Evolutionary conservation across 1,284 basidiomycete genomes (phyloP), one percentile per base, ranked within the genome.

Genomic region (Ustilago esculenta): DNA sequence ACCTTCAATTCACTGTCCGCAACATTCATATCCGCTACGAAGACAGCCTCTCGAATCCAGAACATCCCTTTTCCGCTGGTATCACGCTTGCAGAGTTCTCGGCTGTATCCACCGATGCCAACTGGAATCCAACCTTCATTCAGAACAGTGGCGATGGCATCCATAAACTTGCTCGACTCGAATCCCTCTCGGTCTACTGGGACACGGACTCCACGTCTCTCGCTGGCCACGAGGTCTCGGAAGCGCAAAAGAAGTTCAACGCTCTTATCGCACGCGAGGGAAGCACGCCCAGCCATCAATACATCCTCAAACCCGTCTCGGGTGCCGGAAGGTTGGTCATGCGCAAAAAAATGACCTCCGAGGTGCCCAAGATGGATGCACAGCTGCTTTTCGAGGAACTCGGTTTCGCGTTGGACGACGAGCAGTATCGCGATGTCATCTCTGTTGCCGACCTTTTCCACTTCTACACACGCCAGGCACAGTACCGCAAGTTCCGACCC

Each of bases 361-460:
- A 77, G 84, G 89, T 59, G 45, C 77, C 75, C 89, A 90, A 90
- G 56, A 92, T 92, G 72, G 94, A 98, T 76, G 88, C 92, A 1
- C 89, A 94, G 77, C 86, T 98, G 24, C 85, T 91, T 17, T 98
- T 99, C 81, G 90, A 97, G 75, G 92, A 98, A 83, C 94, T 99
- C 51, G 94, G 91, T 6, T 89, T 99, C 55, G 87, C 90, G 11
- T 84, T 99, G 55, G 95, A 99, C 80, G 89, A 94, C 71, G 88
- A 95, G 72, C 97, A 99, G 83, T 99, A 98, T 82, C 88, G 93
- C 41, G 94, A 98, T 82, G 89, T 88, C 12, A 92, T 99, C 66
- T 95, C 92, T 18, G 87, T 98, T 48, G 86, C 94, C 61, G 95
- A 99, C 82, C 92, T 98, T 86, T 98, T 97, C 84, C 95, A 98